A percentile compares a stretch with the other conserved stretches of the same genome.
Conservation (phyloP, 2,329 filamentous ascomycete genomes). For the Trichoderma simmonsii region DNA sequence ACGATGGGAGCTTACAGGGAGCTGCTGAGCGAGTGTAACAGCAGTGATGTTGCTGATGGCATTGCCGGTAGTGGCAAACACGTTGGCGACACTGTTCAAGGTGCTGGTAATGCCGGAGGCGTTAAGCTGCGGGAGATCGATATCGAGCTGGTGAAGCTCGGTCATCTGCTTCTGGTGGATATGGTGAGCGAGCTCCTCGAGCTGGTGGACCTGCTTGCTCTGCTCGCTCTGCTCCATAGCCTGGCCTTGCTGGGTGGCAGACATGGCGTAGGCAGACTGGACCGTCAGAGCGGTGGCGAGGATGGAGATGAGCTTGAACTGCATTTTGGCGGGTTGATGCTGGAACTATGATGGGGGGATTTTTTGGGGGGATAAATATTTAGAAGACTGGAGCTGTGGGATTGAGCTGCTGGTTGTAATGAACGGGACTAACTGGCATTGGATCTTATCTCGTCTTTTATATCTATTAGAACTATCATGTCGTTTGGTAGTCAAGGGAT, state of each 20-base stretch:
- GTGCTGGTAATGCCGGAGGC: not conserved
- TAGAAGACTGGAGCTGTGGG: not conserved
- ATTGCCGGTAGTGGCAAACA: slow-evolving; percentile 18
- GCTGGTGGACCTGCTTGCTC: not conserved
- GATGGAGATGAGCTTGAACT: slow-evolving; percentile 23
- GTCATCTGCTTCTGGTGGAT: not conserved
- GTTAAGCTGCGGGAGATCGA: not conserved
- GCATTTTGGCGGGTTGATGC: slow-evolving; percentile 15
- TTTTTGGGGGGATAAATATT: not conserved
- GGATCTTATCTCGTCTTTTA: slow-evolving; percentile 2
- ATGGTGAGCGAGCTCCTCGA: not conserved
- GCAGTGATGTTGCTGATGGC: not conserved
- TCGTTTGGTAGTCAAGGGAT: not conserved
- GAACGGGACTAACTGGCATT: too few relatives aligned
- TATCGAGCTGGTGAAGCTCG: not conserved
- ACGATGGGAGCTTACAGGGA: not conserved
- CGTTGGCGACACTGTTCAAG: slow-evolving; percentile 19
- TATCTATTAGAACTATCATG: not conserved
- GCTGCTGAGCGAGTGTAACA: not conserved
- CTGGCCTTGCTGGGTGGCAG: slow-evolving; percentile 5
- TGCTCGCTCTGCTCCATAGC: not conserved
- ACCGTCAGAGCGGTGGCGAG: slow-evolving; percentile 21
- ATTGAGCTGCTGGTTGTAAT: not conserved
- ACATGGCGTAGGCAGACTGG: slow-evolving; percentile 17
- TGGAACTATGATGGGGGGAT: not conserved